Evolutionary conservation across 306 rosid species (phyloP), one percentile per base, ranked within the genome.

Genomic region (Quercus alba): DNA sequence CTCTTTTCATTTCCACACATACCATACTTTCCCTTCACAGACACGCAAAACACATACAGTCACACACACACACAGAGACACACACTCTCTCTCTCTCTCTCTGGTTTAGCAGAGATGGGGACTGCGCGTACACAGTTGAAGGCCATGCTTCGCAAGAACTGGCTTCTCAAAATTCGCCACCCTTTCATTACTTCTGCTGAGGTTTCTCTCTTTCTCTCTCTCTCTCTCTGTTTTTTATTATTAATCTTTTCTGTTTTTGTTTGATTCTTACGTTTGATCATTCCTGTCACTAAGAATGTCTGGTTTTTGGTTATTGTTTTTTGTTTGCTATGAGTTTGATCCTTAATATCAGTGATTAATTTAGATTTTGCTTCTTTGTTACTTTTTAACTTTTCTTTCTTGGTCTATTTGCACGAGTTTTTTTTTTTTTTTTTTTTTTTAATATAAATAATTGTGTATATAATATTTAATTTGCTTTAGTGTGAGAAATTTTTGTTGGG

Each of bases 141-240:
- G 89, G 87, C 88, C 13, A 94, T 94, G 97, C 97, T 94, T 63
- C 83, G 95, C 77, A 94, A 94, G 90, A 94, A 93, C 70, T 95
- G 94, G 88, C 97, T 95, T 64, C 99, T 93, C 94, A 95, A 95
- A 81, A 85, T 89, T 78, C 99, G 99, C 61, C 97, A 95, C 54
- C 99, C 99, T 72, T 91, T 84, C 80, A 78, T 80, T 72, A 93
- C 98, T 73, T 76, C 79, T 19, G 95, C 97, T 6, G 99, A 95
- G 99, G 98, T 94, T 10, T 72, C 8, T 73, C 78, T 56, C 49
- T 23, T 20, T 55, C 17, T 55, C 49, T 23, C 30, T 55, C 49
- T 23, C 30, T 55, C 23, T 49, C 33, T 59, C 52, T 41, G 49
- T 4, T 1, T 44, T 41, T 68, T 28, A 20, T n/a, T 18, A 28